phyloP scores from a whole-genome alignment of 768 basidiomycete genomes.

The Tephrocybe sp. region DNA sequence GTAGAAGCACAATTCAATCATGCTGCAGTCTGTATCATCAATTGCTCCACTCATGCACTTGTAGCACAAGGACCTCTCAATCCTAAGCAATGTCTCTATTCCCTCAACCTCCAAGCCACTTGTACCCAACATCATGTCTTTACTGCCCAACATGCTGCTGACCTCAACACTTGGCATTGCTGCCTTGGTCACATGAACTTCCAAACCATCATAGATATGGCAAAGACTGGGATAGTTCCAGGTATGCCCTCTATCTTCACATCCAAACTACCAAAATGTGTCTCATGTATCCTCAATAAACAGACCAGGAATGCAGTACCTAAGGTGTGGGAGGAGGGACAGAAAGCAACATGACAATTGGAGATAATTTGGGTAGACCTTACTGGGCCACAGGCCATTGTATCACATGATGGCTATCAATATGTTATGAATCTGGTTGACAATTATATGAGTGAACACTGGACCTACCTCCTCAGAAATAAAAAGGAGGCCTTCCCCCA shows the following conservation, averaged over 20 bases:
- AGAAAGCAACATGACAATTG: not conserved
- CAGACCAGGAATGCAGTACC: too few relatives aligned
- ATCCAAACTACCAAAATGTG: not conserved
- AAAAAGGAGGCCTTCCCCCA: too few relatives aligned
- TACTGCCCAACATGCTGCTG: constrained; percentile 10
- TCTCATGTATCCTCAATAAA: too few relatives aligned
- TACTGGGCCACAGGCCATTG: not conserved
- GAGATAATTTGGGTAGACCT: too few relatives aligned
- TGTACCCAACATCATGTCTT: constrained; percentile 17
- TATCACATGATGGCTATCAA: not conserved
- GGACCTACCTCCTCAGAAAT: too few relatives aligned
- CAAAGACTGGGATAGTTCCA: constrained; percentile 6
- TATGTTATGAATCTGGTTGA: constrained; percentile 4
- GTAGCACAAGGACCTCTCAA: constrained; percentile 18
- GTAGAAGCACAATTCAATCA: not conserved
- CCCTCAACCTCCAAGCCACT: too few relatives aligned
- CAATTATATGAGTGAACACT: not conserved
- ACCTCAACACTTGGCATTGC: too few relatives aligned
- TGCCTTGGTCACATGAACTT: constrained; percentile 27
- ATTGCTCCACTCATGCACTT: constrained; percentile 10
- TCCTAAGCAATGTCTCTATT: too few relatives aligned
- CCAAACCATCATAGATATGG: too few relatives aligned
- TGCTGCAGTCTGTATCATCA: not conserved
- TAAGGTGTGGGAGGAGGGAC: not conserved
- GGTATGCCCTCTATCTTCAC: constrained; percentile 7